Conservation (phyloP, 73 alveolate genomes). For the Paramecium octaurelia region DNA sequence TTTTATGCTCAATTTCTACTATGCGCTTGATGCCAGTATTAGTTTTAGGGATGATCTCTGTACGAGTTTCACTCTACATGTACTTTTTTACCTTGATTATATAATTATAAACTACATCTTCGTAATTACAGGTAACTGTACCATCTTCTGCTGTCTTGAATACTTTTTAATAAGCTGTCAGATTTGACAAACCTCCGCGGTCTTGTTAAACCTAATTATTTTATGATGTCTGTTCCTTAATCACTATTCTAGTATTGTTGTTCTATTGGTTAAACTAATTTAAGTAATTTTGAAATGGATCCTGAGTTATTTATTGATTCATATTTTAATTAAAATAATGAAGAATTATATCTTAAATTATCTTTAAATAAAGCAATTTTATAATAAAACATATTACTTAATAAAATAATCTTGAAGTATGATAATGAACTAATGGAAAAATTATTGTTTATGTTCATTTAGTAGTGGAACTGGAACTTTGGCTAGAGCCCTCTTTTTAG, state of each 20-base stretch:
- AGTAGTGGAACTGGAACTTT: conserved; percentile 15
- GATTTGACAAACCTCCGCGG: neutral
- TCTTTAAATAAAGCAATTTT: too few relatives aligned
- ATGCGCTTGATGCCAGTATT: neutral
- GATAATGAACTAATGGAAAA: neutral
- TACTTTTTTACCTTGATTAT: neutral
- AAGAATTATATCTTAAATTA: too few relatives aligned
- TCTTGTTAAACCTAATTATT: too few relatives aligned
- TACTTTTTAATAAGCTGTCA: neutral
- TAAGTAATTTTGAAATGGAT: neutral
- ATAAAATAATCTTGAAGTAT: neutral
- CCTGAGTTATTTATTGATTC: neutral
- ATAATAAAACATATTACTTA: too few relatives aligned
- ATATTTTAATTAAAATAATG: too few relatives aligned
- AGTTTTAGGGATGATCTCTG: neutral
- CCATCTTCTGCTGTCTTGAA: neutral
- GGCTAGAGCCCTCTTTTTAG: neutral
- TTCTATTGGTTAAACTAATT: too few relatives aligned
- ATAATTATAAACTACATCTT: neutral
- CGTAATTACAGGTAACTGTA: neutral
- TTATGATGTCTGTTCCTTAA: neutral
- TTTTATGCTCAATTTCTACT: neutral
- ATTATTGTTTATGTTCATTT: neutral
- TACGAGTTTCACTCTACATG: neutral
- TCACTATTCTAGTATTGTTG: too few relatives aligned